phyloP scores from a whole-genome alignment of 2,329 filamentous ascomycete species.

The Blumeriella jaapii region DNA sequence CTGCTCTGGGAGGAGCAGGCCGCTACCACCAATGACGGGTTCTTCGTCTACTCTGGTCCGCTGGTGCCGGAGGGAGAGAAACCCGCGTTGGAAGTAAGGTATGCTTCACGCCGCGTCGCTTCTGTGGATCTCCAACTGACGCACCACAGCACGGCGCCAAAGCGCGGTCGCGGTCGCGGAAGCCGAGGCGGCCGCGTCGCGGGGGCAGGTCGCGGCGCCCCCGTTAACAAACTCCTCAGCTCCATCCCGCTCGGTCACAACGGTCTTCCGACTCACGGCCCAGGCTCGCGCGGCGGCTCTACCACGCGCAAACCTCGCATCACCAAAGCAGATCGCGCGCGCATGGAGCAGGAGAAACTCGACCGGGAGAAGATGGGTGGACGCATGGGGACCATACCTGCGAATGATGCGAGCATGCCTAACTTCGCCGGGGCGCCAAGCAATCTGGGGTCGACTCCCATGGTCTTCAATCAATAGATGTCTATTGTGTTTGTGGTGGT shows the following conservation, averaged over 20 bases:
- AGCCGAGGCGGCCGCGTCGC: conserved; percentile 43
- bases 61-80: conserved; percentile 81
- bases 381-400: conserved; percentile 13
- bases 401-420: conserved; percentile 20
- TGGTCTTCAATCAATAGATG: conserved; percentile 26
- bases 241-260: conserved; percentile 27
- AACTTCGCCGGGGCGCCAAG: conserved; percentile 19
- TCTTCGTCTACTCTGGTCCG: conserved; percentile 95
- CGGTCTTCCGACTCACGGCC: conserved; percentile 34
- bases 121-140: conserved; percentile 27
- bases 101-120: conserved; percentile 6
- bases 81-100: conserved; percentile 41
- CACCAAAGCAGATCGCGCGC: conserved; percentile 74
- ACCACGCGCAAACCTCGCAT: conserved; percentile 72
- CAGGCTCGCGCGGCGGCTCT: conserved; percentile 64
- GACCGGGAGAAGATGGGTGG: conserved; percentile 50
- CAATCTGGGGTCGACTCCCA: conserved; percentile 24
- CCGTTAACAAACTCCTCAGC: conserved; percentile 29
- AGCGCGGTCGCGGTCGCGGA: conserved; percentile 40
- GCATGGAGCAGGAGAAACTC: conserved; percentile 70
- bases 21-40: conserved; percentile 87
- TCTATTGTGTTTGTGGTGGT: neutral
- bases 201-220: conserved; percentile 27
- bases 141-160: conserved; percentile 50
- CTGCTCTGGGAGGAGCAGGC: conserved; percentile 92